phyloP scores from a whole-genome alignment of 164 flowering plant species.

The Annona squamosa region DNA sequence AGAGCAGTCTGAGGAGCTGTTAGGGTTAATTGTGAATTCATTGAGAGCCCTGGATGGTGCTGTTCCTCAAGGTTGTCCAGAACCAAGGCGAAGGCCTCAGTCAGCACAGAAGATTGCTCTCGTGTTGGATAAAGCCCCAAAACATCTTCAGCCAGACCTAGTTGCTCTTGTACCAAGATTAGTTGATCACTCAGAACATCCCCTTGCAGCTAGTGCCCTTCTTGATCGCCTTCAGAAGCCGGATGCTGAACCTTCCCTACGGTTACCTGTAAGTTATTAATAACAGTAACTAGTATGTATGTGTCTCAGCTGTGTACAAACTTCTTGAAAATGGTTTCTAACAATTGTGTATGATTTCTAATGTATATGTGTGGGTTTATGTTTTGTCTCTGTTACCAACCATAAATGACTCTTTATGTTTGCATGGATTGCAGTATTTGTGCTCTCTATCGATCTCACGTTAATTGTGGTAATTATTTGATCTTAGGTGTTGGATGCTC shows the following conservation, averaged over 20 bases:
- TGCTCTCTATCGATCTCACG: neutral
- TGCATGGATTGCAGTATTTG: neutral
- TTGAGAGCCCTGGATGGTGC: slow-evolving; percentile 91
- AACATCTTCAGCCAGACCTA: slow-evolving; percentile 83
- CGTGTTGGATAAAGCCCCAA: slow-evolving; percentile 96
- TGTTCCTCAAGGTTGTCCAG: slow-evolving; percentile 92
- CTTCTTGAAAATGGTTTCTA: neutral
- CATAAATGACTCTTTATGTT: neutral
- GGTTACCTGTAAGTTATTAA: slow-evolving; percentile 47
- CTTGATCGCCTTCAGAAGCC: slow-evolving; percentile 77
- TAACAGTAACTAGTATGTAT: slow-evolving; percentile 10
- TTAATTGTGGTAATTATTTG: slow-evolving; percentile 1
- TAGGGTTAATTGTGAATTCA: slow-evolving; percentile 94
- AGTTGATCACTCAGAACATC: slow-evolving; percentile 96
- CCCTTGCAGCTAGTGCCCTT: slow-evolving; percentile 86
- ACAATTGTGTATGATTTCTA: neutral
- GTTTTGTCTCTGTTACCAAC: neutral
- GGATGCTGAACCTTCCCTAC: slow-evolving; percentile 76
- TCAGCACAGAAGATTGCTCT: slow-evolving; percentile 92
- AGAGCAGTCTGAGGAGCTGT: slow-evolving; percentile 98
- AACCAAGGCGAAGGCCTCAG: slow-evolving; percentile 83
- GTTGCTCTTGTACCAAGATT: slow-evolving; percentile 88
- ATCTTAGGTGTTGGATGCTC: slow-evolving; percentile 79
- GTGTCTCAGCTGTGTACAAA: neutral
- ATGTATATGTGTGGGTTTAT: no score